These are phyloP conservation scores for Cardamine occulta DNA, from an alignment of 345 rosid species.

Conservation along the genomic window DNA sequence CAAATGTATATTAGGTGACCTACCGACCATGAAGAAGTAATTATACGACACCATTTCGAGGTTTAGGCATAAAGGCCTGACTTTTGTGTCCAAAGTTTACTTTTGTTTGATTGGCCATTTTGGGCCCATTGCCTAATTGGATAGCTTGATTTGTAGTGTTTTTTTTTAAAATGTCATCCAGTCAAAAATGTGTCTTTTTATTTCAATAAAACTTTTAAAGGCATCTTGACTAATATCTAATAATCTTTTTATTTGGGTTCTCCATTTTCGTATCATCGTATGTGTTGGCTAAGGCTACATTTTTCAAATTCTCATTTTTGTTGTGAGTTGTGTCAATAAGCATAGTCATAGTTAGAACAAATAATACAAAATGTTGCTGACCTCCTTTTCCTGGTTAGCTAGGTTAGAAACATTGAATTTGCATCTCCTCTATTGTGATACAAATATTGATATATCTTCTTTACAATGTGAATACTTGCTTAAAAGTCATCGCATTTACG, in stretches of 20 bases:
- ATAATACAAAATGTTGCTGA: not conserved
- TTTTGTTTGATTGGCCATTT: not conserved
- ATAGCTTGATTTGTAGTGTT: not conserved
- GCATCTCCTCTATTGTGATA: not conserved
- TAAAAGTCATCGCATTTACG: not conserved
- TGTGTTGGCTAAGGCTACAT: not conserved
- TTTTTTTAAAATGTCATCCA: not conserved
- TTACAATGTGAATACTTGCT: slow-evolving; percentile 12
- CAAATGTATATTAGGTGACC: not conserved
- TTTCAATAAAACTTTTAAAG: not conserved
- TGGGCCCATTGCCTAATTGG: not conserved
- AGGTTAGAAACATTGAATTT: not conserved
- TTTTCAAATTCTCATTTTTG: not conserved
- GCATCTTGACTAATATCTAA: not conserved
- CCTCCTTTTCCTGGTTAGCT: not conserved
- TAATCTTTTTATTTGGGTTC: not conserved
- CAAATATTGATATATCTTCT: not conserved
- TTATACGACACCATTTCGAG: not conserved
- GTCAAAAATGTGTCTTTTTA: not conserved
- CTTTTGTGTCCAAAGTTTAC: not conserved
- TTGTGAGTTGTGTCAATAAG: not conserved
- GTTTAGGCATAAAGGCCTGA: not conserved
- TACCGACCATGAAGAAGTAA: slow-evolving; percentile 12
- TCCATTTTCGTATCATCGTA: not conserved
- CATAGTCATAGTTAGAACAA: not conserved